Evolutionary conservation across 2,329 filamentous ascomycete genomes (phyloP).

Genomic region (Colletotrichum phormii): DNA sequence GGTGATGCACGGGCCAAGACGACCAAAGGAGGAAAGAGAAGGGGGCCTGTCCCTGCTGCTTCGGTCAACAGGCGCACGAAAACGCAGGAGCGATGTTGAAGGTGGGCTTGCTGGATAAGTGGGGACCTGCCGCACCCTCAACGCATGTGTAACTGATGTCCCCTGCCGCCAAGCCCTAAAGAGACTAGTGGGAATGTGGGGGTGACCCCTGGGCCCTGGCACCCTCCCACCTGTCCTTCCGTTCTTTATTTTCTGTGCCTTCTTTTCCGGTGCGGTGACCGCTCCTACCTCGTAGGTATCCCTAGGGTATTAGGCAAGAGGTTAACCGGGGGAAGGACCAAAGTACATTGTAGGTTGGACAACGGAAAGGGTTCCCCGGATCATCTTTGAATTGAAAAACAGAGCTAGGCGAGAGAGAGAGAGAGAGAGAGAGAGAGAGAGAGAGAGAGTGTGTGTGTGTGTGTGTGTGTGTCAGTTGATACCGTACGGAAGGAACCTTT

Average conservation of each 20-base stretch:
- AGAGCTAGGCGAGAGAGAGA: neutral
- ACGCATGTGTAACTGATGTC: conserved; percentile 21
- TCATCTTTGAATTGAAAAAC: neutral
- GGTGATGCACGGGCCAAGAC: conserved; percentile 27
- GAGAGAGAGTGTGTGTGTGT: too few species aligned
- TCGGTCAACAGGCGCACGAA: neutral
- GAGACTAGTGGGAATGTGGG: conserved; percentile 16
- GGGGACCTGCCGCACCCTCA: neutral
- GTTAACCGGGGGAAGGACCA: neutral
- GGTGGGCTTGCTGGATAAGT: neutral
- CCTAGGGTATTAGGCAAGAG: too few species aligned
- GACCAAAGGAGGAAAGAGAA: conserved; percentile 9
- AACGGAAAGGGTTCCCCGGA: conserved; percentile 10
- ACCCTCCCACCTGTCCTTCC: neutral
- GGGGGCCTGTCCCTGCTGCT: neutral
- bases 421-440: neutral
- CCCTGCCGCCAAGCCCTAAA: conserved; percentile 14
- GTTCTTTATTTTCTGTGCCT: conserved; percentile 17
- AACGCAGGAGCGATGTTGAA: neutral
- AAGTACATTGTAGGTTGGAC: neutral
- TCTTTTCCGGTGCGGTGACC: neutral
- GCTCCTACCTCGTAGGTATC: neutral
- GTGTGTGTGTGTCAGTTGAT: too few species aligned
- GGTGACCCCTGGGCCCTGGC: conserved; percentile 14
- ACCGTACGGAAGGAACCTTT: neutral